phyloP scores from a whole-genome alignment of 805 yeast species.

The Vanderwaltozyma polyspora region DNA sequence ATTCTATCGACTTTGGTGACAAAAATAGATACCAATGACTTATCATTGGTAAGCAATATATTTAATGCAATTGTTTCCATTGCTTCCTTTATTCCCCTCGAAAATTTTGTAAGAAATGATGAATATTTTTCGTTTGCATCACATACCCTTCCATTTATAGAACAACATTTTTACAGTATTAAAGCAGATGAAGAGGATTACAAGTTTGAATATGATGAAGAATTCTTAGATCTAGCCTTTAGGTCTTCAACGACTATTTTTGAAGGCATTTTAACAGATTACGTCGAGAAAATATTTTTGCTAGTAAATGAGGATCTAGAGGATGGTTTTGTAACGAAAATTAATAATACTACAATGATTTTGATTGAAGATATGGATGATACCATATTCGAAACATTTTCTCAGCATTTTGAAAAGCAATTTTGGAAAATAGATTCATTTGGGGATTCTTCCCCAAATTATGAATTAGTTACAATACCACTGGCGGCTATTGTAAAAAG shows the following conservation, averaged over 20 bases:
- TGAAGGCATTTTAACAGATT: constrained; percentile 42
- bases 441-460: constrained; percentile 45
- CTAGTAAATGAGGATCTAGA: constrained; percentile 45
- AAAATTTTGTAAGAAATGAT: constrained; percentile 36
- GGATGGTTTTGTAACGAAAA: constrained; percentile 27
- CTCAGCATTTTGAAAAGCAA: constrained; percentile 28
- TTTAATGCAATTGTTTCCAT: constrained; percentile 59
- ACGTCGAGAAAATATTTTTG: constrained; percentile 48
- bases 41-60: constrained; percentile 57
- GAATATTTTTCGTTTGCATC: constrained; percentile 33
- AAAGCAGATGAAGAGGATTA: constrained; percentile 16
- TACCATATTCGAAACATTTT: constrained; percentile 37
- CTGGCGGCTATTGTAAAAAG: constrained; percentile 63
- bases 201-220: constrained; percentile 33
- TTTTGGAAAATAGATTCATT: constrained; percentile 44
- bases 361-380: constrained; percentile 51
- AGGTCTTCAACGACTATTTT: constrained; percentile 66
- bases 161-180: constrained; percentile 49
- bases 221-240: constrained; percentile 44
- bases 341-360: constrained; percentile 36
- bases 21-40: constrained; percentile 83
- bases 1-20: constrained; percentile 58
- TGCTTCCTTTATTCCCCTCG: constrained; percentile 62
- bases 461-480: constrained; percentile 59
- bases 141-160: constrained; percentile 44